Base-by-base conservation (phyloP, 2,329 filamentous ascomycete species). In the Orbilia ellipsospora region DNA sequence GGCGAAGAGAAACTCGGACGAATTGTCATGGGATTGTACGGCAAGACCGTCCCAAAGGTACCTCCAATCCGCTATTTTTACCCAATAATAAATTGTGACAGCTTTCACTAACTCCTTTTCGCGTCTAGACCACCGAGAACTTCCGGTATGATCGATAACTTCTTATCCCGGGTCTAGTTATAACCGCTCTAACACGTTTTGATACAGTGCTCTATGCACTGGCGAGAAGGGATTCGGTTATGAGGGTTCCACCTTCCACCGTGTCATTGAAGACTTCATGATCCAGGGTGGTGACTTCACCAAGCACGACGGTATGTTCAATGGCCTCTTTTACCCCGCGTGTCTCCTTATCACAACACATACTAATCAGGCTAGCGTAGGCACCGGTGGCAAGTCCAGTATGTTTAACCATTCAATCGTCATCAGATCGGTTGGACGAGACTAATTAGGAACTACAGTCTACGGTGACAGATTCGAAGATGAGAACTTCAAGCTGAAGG, bases 221-320 rank as follows among this genome's bases (percentile, higher is more conserved):
- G 87, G 87, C 80, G 88, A 92, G 86, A 89, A 92, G 85, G 92
- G 92, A 82, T 90, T 91, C 84, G 92, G 92, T 80, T 97, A 96
- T 88, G 84, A 88, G 83, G 89, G 88, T 82, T 95, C 92, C 80
- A 87, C 88, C 79, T 96, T 96, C 90, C 93, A 97, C 88, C 92
- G 93, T 81, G 90, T 97, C 84, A 96, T 96, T 84, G 91, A 91
- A 80, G 84, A 92, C 73, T 96, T 96, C 88, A 96, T 96, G 93
- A 90, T 96, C 81, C 93, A 96, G 88, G 93, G 93, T 83, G 93
- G 93, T 88, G 93, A 96, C 88, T 96, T 96, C 87, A 96, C 93
- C 85, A 91, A 92, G 82, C 89, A 90, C 82, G 95, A 96, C 95
- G 72, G 72, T 75, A 69, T 51, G 72, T n/a, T 6, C 55, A 16